Conservation (phyloP, 2,329 filamentous ascomycete species). For the Phaeosphaeria sp. region DNA sequence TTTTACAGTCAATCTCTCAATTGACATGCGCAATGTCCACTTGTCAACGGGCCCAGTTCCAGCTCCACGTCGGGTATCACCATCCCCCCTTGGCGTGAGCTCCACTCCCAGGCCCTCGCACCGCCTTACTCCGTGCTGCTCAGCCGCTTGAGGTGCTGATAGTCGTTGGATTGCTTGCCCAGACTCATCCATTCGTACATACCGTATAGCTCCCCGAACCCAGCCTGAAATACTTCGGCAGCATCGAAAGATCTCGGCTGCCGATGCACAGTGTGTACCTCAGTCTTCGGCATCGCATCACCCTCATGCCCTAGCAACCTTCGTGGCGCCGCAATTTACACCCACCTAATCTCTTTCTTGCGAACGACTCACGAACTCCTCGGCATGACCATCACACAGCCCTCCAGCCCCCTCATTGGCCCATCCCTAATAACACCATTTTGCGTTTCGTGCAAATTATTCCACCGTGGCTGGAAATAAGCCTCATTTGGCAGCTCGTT, state of each 20-base stretch:
- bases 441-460: not conserved
- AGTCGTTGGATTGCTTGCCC: not conserved
- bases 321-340: not conserved
- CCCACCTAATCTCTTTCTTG: not conserved
- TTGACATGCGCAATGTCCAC: conserved; percentile 3
- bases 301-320: no score
- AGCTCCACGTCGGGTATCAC: not conserved
- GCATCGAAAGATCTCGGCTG: not conserved
- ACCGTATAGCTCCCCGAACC: not conserved
- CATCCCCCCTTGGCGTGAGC: conserved; percentile 1
- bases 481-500: conserved; percentile 3
- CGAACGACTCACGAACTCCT: not conserved
- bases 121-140: not conserved
- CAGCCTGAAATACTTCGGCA: not conserved
- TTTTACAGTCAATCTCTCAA: not conserved
- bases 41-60: not conserved
- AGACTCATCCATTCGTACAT: not conserved
- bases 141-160: not conserved
- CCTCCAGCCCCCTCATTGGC: not conserved
- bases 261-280: no score
- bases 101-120: not conserved
- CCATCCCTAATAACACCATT: not conserved
- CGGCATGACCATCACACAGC: not conserved
- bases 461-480: not conserved
- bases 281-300: no score